Base-by-base conservation (phyloP, 1,284 basidiomycete species). In the Sphagnurus paluster region DNA sequence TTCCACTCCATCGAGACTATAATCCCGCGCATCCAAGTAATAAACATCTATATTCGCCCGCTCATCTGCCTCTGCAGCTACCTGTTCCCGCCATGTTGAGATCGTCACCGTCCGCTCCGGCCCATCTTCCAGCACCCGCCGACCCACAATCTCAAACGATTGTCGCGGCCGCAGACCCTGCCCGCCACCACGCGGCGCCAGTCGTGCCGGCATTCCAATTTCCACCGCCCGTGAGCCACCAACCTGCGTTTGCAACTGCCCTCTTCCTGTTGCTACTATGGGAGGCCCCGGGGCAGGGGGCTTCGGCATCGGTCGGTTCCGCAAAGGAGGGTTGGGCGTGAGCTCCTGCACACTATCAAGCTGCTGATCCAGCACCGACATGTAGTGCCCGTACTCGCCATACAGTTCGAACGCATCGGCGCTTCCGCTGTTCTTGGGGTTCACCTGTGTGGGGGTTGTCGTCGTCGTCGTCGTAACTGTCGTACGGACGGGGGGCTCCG, bases 31-130 rank as follows among this genome's bases (percentile, higher is more conserved):
- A 42, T 59, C 65, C 42, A 72, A 57, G 57, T 69, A 76, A 58
- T 74, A 75, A 16, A 77, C 64, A 43, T 74, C 75, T 62, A 73
- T 69, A 41, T 64, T 68, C 1, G 61, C 64, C 20, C 62, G 61
- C 33, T 62, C 53, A 37, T 59, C 56, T 42, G 60, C 64, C 45
- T 70, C 69, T 43, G 66, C 60, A 6, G 72, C 71, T 0, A 76
- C 74, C 38, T 75, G 69, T 53, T 80, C 75, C 26, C 76, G 63
- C 79, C 79, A 81, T 4, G 71, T 74, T 29, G 74, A 71, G 41
- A 74, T 69, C 24, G 66, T 72, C 25, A 81, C 75, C 8, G 70
- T 79, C 56, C 57, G 66, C 55, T 70, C 73, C 2, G 71, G 69
- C 14, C 67, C 69, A 21, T 72, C 69, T 52, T 76, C 75, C n/a